Evolutionary conservation across 2,329 filamentous ascomycete genomes (phyloP), one percentile per base, ranked within the genome.

Genomic region (Beauveria brongniartii): DNA sequence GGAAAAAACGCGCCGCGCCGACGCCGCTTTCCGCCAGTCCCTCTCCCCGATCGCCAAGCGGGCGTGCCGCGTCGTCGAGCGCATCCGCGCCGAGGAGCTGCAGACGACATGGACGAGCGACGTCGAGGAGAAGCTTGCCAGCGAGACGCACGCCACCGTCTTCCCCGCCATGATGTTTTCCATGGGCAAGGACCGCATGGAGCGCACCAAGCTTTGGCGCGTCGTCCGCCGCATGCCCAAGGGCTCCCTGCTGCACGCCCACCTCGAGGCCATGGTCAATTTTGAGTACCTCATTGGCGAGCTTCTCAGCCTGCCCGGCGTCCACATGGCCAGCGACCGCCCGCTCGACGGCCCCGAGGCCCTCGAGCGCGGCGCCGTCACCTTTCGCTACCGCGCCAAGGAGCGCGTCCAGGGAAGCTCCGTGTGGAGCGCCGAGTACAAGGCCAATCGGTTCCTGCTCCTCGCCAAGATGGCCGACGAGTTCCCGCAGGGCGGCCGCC

Each of bases 91-190:
- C 56, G 83, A 90, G 67, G 93, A 97, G 75, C 84, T 87, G 68
- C 78, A 81, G 57, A 87, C 84, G 3, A 77, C 93, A 63, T 96
- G 92, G 92, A 91, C 87, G 10, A 79, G 83, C 37, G 82, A 84
- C 51, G 83, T 89, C 55, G 89, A 93, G 67, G 86, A 92, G 69
- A 80, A 80, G 50, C 77, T 91, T 3, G 86, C 87, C 3, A 81
- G 83, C 64, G 76, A 84, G 61, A 77, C 74, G n/a, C 72, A 85
- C 67, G 81, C 84, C 63, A 84, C 85, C 66, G 77, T 93, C 55
- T 91, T 89, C 70, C 91, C 91, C 0, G 92, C 92, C 12, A 96
- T 96, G 88, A 94, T 96, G 89, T 97, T 96, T 74, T 87, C 84
- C 41, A 80, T 93, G 41, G 91, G 91, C 67, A 93, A 92, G 73